Conservation (phyloP, 1,284 basidiomycete species). For the Omphalotus olearius region DNA sequence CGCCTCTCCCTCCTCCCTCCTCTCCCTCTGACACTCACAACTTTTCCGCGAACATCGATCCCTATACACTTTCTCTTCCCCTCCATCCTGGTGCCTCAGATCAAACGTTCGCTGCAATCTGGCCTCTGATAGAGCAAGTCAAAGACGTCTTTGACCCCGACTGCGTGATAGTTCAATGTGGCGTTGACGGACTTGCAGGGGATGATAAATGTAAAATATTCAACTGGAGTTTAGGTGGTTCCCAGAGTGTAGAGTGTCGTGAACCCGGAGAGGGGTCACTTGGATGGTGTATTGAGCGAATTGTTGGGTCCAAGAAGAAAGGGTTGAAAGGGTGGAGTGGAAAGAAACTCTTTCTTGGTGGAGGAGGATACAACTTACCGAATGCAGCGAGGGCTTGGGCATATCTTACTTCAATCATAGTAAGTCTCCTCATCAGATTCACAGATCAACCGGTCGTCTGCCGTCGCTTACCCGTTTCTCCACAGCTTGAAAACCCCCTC, state of each 20-base stretch:
- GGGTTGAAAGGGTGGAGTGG: conserved; percentile 45
- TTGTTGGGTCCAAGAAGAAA: conserved; percentile 27
- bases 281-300: conserved; percentile 60
- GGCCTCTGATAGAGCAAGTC: conserved; percentile 59
- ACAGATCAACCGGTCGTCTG: not conserved
- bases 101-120: conserved; percentile 58
- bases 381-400: conserved; percentile 87
- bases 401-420: conserved; percentile 71
- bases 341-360: conserved; percentile 62
- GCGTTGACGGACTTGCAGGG: conserved; percentile 80
- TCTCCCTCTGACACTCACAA: not conserved
- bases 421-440: conserved; percentile 30
- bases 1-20: conserved; percentile 17
- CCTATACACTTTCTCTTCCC: conserved; percentile 76
- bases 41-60: conserved; percentile 39
- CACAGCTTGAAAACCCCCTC: conserved; percentile 50
- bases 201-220: conserved; percentile 72
- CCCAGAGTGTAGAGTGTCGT: not conserved
- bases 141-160: conserved; percentile 69
- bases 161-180: conserved; percentile 81
- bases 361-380: conserved; percentile 77
- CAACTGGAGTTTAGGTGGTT: conserved; percentile 69
- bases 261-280: conserved; percentile 48
- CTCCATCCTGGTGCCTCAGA: conserved; percentile 64
- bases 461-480: not conserved